Base-by-base conservation (phyloP, 768 basidiomycete species). In the Coprinopsis strossmayeri region DNA sequence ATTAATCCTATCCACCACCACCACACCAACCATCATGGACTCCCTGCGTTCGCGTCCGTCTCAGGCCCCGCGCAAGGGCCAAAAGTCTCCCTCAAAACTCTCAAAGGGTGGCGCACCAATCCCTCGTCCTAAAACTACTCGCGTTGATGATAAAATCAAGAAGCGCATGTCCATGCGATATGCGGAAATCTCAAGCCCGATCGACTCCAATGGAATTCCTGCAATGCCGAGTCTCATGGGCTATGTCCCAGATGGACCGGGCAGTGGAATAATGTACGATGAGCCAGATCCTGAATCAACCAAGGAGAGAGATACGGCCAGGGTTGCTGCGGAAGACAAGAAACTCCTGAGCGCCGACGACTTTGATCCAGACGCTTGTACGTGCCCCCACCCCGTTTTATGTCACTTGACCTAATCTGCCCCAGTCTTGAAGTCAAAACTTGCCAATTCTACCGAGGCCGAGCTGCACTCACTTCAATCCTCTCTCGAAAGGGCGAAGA, bases 121-220 rank as follows among this genome's bases (percentile, higher is more conserved):
- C 61, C 65, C 65, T 3, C 72, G 74, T 61, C 20, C 42, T n/a
- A 50, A 39, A 30, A 82, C 74, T 60, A 73, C 76, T 51, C 69
- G 73, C 52, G 75, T 83, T 51, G 77, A 92, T 64, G 94, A 94
- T 76, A 91, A 88, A 70, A 92, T 96, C 67, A 92, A 91, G 78
- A 91, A 91, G 67, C 87, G 94, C 60, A 86, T 96, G 83, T 93
- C 92, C 13, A 88, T 85, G 78, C 83, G 93, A 62, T 96, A 89
- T 77, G 90, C 87, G 32, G 87, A 89, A 55, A 85, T 90, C 47
- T 85, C 85, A 1, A 69, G 76, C n/a, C 87, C 85, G 4, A 82
- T 80, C 2, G 75, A 79, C 42, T 62, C 71, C 11, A 61, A 64
- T 7, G 64, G 61, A 34, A 61, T 82, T 2, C 84, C 88, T 3